Base-by-base conservation (phyloP, 164 flowering plant species). In the Nymphaea colorata region DNA sequence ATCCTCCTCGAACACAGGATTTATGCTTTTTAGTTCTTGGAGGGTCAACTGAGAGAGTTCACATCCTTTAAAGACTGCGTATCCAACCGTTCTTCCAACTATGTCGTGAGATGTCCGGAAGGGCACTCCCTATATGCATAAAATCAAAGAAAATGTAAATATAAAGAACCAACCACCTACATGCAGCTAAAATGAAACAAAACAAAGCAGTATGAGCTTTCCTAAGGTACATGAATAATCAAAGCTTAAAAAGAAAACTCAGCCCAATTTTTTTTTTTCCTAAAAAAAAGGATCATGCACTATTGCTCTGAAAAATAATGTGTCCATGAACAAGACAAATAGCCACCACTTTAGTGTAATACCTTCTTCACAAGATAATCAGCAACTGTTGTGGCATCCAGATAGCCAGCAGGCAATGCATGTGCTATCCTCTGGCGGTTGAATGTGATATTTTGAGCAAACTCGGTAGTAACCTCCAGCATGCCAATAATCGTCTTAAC, bases 331-430 rank as follows among this genome's bases (percentile, higher is more conserved):
- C 55, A 25, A 47, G 55, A 14, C 55, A 47, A 59, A 47, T 41
- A 44, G n/a, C n/a, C 65, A 25, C 36, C 36, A 25, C 36, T 59
- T 55, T 42, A 45, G 63, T 44, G 60, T 12, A 74, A 42, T 77
- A 72, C 99, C 98, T 95, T 92, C 64, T 87, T 84, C 66, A 95
- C 99, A 42, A 95, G 87, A 80, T 95, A 95, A 79, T 95, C 99
- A 8, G 99, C 98, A 66, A 95, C 89, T 62, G 99, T 92, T 44
- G 99, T 95, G 69, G 99, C 99, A 83, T 95, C 99, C 76, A 95
- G 98, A 82, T 89, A 85, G 65, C 99, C 99, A 64, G 96, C 98
- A 15, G 97, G 98, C 59, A 95, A 73, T 75, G 95, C 82, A 73
- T 81, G 86, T 61, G 70, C 70, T 70, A 95, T 89, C 76, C 86